Conservation (phyloP, 805 yeast species). For the Sugiyamaella chiloensis region DNA sequence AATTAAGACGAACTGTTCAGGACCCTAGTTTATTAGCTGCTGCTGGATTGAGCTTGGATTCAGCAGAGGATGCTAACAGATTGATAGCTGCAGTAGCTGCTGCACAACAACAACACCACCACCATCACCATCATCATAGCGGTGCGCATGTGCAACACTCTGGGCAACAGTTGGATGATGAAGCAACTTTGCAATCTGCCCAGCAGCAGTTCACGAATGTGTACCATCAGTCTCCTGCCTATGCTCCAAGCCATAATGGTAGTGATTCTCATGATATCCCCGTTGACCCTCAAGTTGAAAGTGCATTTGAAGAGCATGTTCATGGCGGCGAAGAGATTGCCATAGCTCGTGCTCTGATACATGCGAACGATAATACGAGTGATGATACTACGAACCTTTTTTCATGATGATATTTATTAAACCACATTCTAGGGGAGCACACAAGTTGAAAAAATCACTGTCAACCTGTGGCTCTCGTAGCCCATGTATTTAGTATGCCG, state of each 20-base stretch:
- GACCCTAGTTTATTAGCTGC: slow-evolving; percentile 1
- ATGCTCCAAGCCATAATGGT: slow-evolving; percentile 16
- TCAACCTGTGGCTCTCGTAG: too few species aligned
- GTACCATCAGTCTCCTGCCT: slow-evolving; percentile 1
- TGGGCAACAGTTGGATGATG: slow-evolving; percentile 22
- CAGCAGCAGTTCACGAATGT: slow-evolving; percentile 5
- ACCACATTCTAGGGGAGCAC: neutral
- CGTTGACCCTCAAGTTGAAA: slow-evolving; percentile 56
- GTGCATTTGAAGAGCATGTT: slow-evolving; percentile 43
- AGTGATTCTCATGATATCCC: slow-evolving; percentile 29
- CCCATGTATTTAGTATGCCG: too few species aligned
- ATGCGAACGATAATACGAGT: slow-evolving; percentile 45
- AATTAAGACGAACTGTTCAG: slow-evolving; percentile 1
- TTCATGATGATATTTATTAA: slow-evolving; percentile 1
- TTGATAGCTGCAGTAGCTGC: slow-evolving; percentile 6
- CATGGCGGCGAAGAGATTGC: slow-evolving; percentile 52
- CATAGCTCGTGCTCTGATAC: slow-evolving; percentile 63
- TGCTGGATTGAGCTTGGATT: slow-evolving; percentile 1
- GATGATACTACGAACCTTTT: slow-evolving; percentile 10
- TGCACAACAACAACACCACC: slow-evolving; percentile 16
- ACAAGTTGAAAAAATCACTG: too few species aligned
- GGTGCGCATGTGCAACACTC: slow-evolving; percentile 10
- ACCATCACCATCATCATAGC: slow-evolving; percentile 8
- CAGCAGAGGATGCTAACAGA: slow-evolving; percentile 1
- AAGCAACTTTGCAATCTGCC: slow-evolving; percentile 4